Base-by-base conservation (phyloP, 345 rosid genomes). In the Citrus sinensis region DNA sequence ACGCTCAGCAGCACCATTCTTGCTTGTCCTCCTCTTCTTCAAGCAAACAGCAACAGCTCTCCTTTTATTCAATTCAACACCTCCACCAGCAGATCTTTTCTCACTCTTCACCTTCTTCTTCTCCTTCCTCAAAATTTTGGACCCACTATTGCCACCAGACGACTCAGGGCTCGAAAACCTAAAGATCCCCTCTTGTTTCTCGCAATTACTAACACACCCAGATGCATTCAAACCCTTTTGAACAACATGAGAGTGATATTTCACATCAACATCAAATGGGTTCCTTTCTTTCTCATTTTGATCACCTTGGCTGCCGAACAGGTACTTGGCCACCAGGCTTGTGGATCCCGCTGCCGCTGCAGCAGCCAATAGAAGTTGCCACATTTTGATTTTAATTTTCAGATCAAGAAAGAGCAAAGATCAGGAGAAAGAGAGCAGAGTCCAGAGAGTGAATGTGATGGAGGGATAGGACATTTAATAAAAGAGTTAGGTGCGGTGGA, bases 301-400 rank as follows among this genome's bases (percentile, higher is more conserved):
- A 61, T 73, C 49, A 20, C 51, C 70, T 35, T 62, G 64, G 30
- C 10, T 49, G 51, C 80, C 70, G 77, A 83, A 81, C 61, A 88
- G 72, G 82, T 85, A 91, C 34, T 87, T 92, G 61, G 96, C 96
- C 9, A 87, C 79, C 82, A 94, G 64, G 13, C 89, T 82, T 2
- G 94, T 87, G 81, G 94, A 87, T 80, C 94, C 98, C 29, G 94
- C 98, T 2, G 91, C 84, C 20, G 90, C 83, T 22, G 91, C 93
- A 37, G 92, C 96, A 4, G 92, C 94, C 27, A 94, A 22, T 39
- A 94, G 85, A 69, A 87, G 79, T 77, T 92, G 97, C 98, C 96
- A 94, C 97, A 92, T 94, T 62, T 19, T 35, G 7, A 0, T 37
- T 29, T 75, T 67, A 24, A 74, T 65, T 76, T 30, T 67, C 67